Evolutionary conservation across 2,329 filamentous ascomycete species (phyloP).

Genomic region (Gremmenia infestans): DNA sequence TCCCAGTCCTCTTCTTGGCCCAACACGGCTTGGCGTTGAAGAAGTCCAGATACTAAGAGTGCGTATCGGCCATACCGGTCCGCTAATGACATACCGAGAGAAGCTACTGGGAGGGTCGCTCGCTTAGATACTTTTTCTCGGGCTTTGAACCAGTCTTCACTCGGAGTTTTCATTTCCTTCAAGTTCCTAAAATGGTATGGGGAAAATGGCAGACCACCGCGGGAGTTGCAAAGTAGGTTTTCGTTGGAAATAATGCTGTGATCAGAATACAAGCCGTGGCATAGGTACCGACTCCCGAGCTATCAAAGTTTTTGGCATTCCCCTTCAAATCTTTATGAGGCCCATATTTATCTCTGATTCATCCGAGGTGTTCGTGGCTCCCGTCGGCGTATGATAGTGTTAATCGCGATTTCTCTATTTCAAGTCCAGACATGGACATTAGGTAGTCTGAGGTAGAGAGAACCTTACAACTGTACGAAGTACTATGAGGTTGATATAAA

Average conservation of each 20-base stretch:
- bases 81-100: too few species aligned
- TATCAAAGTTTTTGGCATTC: not conserved
- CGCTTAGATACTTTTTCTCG: not conserved
- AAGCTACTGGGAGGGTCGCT: not conserved
- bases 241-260: too few species aligned
- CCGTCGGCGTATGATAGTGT: not conserved
- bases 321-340: not conserved
- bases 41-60: not conserved
- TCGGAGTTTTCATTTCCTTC: not conserved
- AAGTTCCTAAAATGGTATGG: not conserved
- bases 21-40: not conserved
- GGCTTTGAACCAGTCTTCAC: not conserved
- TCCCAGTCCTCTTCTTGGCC: not conserved
- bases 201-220: not conserved
- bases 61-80: too few species aligned
- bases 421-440: slow-evolving; percentile 7
- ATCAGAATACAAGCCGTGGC: too few species aligned
- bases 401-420: not conserved
- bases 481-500: slow-evolving; percentile 22
- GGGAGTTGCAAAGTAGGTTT: not conserved
- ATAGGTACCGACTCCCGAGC: not conserved
- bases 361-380: slow-evolving; percentile 1
- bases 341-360: slow-evolving; percentile 1
- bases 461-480: not conserved
- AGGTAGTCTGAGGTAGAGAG: slow-evolving; percentile 6